Percentiles rank a stretch among this genome's conserved stretches.
These are phyloP conservation scores for Fusarium domesticum DNA, from an alignment of 2,329 filamentous ascomycete species.

Conservation along the genomic window DNA sequence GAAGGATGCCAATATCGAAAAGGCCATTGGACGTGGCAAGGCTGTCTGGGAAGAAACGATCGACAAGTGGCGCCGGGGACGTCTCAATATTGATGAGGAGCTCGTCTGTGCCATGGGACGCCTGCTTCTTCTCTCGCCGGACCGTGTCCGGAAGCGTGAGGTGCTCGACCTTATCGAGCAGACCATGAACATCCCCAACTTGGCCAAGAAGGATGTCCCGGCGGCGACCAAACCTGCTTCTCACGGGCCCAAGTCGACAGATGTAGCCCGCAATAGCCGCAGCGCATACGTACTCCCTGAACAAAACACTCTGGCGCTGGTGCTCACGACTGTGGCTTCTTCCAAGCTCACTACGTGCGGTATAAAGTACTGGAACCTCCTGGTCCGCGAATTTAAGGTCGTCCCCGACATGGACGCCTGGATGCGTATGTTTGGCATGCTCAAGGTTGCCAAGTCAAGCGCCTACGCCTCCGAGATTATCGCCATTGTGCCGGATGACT, in stretches of 20 bases:
- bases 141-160: slow-evolving; percentile 61
- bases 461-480: slow-evolving; percentile 59
- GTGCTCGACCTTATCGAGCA: slow-evolving; percentile 75
- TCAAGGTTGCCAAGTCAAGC: slow-evolving; percentile 66
- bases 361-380: slow-evolving; percentile 72
- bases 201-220: slow-evolving; percentile 33
- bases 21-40: slow-evolving; percentile 63
- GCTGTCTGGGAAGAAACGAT: slow-evolving; percentile 79
- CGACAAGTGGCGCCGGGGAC: slow-evolving; percentile 69
- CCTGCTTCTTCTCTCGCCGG: slow-evolving; percentile 64
- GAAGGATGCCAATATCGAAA: slow-evolving; percentile 35
- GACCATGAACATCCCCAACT: slow-evolving; percentile 70
- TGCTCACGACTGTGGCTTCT: slow-evolving; percentile 62
- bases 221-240: slow-evolving; percentile 7
- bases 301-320: slow-evolving; percentile 62
- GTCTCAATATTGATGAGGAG: slow-evolving; percentile 70
- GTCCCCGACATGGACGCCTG: slow-evolving; percentile 71
- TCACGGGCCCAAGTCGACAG: slow-evolving; percentile 2
- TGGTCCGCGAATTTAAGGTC: slow-evolving; percentile 62
- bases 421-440: slow-evolving; percentile 63
- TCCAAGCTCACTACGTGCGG: slow-evolving; percentile 60
- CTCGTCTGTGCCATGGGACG: slow-evolving; percentile 80
- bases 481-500: slow-evolving; percentile 45
- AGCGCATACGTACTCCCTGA: slow-evolving; percentile 44
- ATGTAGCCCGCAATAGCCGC: slow-evolving; percentile 13